Evolutionary conservation across 2,329 filamentous ascomycete species (phyloP).

Genomic region (Didymella segeticola): DNA sequence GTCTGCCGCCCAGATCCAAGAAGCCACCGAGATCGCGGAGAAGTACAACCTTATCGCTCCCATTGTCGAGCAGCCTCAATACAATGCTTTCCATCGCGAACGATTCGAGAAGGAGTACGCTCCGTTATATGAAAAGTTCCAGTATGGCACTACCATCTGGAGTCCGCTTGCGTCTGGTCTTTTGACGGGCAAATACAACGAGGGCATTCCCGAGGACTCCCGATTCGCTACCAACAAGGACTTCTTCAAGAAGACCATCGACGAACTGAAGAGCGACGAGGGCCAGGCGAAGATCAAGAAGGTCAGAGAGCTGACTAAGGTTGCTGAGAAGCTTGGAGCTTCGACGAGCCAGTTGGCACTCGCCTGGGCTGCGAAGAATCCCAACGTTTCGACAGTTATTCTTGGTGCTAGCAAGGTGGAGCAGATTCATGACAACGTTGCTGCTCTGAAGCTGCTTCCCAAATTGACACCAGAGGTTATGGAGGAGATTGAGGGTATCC

Average conservation of each 20-base stretch:
- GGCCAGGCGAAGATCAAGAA: slow-evolving; percentile 63
- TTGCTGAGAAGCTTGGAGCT: slow-evolving; percentile 58
- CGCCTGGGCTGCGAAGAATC: slow-evolving; percentile 66
- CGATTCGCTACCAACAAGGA: slow-evolving; percentile 66
- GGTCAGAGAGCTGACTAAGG: slow-evolving; percentile 61
- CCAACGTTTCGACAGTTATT: slow-evolving; percentile 64
- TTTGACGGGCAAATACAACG: slow-evolving; percentile 69
- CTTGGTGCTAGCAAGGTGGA: slow-evolving; percentile 60
- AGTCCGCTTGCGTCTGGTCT: slow-evolving; percentile 62
- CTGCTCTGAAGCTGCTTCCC: slow-evolving; percentile 52
- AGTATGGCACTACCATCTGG: slow-evolving; percentile 65
- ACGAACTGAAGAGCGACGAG: slow-evolving; percentile 57
- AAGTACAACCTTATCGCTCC: slow-evolving; percentile 68
- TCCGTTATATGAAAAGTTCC: slow-evolving; percentile 63
- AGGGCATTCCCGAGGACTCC: slow-evolving; percentile 66
- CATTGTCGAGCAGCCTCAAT: slow-evolving; percentile 63
- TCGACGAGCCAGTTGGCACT: slow-evolving; percentile 61
- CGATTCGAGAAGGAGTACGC: slow-evolving; percentile 68
- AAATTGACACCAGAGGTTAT: slow-evolving; percentile 50
- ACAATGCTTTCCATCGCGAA: slow-evolving; percentile 68
- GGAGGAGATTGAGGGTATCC: slow-evolving; percentile 50
- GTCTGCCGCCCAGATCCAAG: slow-evolving; percentile 64
- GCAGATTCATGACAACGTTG: slow-evolving; percentile 59
- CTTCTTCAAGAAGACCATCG: slow-evolving; percentile 64
- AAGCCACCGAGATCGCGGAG: slow-evolving; percentile 66